Base-by-base conservation (phyloP, 2,329 filamentous ascomycete species). In the Epichloe coenophiala region DNA sequence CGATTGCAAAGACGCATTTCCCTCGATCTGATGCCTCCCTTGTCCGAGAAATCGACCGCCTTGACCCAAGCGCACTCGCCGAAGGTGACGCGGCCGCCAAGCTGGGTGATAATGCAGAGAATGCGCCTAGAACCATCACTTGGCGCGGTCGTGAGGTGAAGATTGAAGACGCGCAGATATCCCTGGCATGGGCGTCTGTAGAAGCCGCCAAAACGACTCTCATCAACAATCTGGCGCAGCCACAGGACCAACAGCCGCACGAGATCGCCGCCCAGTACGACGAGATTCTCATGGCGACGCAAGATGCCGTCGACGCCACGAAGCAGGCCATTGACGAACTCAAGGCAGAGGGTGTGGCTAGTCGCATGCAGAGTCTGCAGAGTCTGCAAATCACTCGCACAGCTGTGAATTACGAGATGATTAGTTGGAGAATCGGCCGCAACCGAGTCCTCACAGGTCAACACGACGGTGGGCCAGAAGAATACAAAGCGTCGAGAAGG, bases 291-390 rank as follows among this genome's bases (percentile, higher is more conserved):
- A 88, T 86, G 57, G 83, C 89, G 21, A 93, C 88, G 57, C 93
- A 97, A 67, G 91, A 98, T 63, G 88, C 88, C 3, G 88, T 91
- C 19, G 93, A 98, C 68, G 88, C 89, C 5, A 93, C 90, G 1
- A 94, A 95, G 67, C 83, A 86, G 59, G 89, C 89, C 11, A 95
- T 96, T 53, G 91, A 97, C 57, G 93, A 97, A 65, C 73, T 96
- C 51, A 79, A 80, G 47, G 82, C 78, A 53, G 93, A 98, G 64
- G 86, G 88, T 1, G 80, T 95, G 13, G 78, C 87, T 61, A 71
- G 80, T 36, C 81, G 88, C 51, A 89, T 98, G 82, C 93, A 98
- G 68, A 83, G 89, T 59, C 72, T 98, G 44, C 90, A 95, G 68
- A 83, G 89, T 59, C 72, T 98, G 44, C 90, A 95, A 58, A 85